A percentile compares a stretch with the other conserved stretches of the same genome.
phyloP scores from a whole-genome alignment of 139 green algal genomes.

The Marvania coccoides region DNA sequence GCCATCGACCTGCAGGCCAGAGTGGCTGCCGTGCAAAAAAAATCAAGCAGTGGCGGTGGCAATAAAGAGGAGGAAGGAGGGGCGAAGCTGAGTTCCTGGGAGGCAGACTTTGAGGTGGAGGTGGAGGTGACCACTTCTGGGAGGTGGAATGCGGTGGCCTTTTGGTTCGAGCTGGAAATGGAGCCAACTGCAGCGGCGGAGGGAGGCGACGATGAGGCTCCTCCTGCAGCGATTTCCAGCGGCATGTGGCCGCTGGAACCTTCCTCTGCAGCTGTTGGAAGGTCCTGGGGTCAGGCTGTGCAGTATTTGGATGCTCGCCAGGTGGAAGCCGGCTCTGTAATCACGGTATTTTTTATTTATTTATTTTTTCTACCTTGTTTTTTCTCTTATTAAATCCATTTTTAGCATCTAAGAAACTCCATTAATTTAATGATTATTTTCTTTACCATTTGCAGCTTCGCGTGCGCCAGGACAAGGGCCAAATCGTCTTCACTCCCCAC shows the following conservation, averaged over 20 bases:
- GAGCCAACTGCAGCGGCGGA: background rate
- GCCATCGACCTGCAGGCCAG: conserved; percentile 49
- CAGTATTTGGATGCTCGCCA: conserved; percentile 40
- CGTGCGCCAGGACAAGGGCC: conserved; percentile 34
- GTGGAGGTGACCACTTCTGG: conserved; percentile 20
- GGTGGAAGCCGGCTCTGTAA: background rate
- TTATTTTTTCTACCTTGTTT: too few relatives aligned
- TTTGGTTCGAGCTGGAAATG: conserved; percentile 65
- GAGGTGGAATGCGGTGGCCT: conserved; percentile 57
- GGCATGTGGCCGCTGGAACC: background rate
- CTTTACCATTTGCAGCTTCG: conserved; percentile 25
- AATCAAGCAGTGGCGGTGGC: background rate
- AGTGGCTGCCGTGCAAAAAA: background rate
- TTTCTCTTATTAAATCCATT: too few relatives aligned
- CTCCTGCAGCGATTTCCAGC: background rate
- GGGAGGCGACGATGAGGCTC: background rate
- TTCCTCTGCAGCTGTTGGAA: background rate
- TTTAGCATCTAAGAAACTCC: too few relatives aligned
- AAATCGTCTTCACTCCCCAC: conserved; percentile 35
- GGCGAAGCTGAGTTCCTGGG: conserved; percentile 5
- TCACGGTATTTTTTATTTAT: too few relatives aligned
- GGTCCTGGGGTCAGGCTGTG: conserved; percentile 39
- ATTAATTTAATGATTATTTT: too few relatives aligned
- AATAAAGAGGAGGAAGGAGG: background rate
- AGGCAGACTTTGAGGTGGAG: conserved; percentile 24